Evolutionary conservation across 306 rosid species (phyloP).

Genomic region (Parietaria judaica): DNA sequence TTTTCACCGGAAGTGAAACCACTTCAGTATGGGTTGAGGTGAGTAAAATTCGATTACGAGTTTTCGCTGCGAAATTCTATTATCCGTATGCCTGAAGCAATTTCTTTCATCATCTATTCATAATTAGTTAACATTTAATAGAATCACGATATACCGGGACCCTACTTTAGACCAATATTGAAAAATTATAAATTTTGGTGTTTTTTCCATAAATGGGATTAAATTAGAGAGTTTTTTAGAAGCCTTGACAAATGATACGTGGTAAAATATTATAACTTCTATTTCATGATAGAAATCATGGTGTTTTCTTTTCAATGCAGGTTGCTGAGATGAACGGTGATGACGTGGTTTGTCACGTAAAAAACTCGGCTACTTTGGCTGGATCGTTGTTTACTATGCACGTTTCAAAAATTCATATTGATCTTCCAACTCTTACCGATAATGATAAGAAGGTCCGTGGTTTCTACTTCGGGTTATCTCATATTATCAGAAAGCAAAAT

Average conservation of each 20-base stretch:
- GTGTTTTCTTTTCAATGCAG: slow-evolving; percentile 22
- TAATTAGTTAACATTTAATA: neutral
- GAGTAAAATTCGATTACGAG: neutral
- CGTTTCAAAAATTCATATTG: slow-evolving; percentile 41
- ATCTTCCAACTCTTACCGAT: slow-evolving; percentile 45
- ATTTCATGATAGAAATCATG: neutral
- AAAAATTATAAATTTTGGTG: slow-evolving; percentile 1
- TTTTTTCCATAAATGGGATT: neutral
- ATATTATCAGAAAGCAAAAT: neutral
- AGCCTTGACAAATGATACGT: neutral
- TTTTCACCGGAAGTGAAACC: slow-evolving; percentile 49
- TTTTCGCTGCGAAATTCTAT: neutral
- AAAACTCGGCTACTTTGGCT: slow-evolving; percentile 41
- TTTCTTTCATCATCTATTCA: neutral
- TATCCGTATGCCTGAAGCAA: neutral
- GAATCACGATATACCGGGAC: neutral
- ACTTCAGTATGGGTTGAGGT: slow-evolving; percentile 53
- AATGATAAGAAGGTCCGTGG: slow-evolving; percentile 41
- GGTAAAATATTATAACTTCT: neutral
- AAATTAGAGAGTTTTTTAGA: too few species aligned
- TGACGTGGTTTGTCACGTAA: slow-evolving; percentile 41
- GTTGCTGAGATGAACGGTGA: slow-evolving; percentile 38
- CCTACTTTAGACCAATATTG: neutral
- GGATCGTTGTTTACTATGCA: slow-evolving; percentile 45
- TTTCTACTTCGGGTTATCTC: neutral